Conservation (phyloP, 2,329 filamentous ascomycete species). For the Furcasterigmium furcatum region DNA sequence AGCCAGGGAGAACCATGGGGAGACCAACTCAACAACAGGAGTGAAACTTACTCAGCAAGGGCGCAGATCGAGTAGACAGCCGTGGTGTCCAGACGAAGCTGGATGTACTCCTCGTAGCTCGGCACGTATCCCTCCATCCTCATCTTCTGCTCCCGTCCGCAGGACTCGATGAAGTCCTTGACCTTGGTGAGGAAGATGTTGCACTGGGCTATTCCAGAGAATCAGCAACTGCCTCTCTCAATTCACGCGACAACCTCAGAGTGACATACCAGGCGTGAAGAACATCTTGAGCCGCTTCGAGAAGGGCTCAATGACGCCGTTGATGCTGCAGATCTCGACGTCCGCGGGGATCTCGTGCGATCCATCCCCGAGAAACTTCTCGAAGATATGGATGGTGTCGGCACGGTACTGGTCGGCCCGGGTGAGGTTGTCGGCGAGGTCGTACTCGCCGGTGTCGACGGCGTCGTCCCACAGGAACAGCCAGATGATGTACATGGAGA, state of each 20-base stretch:
- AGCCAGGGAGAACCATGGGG: background rate
- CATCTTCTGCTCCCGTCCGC: constrained; percentile 21
- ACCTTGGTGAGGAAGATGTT: constrained; percentile 13
- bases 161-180: constrained; percentile 17
- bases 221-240: no score
- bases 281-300: constrained; percentile 7
- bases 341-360: background rate
- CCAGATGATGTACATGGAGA: constrained; percentile 23
- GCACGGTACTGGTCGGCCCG: constrained; percentile 19
- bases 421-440: constrained; percentile 19
- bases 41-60: constrained; percentile 17
- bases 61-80: constrained; percentile 19
- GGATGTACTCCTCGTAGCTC: constrained; percentile 21
- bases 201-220: no score
- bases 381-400: constrained; percentile 15
- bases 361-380: constrained; percentile 13
- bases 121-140: constrained; percentile 19
- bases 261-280: no score
- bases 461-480: constrained; percentile 28
- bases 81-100: constrained; percentile 21
- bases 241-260: no score
- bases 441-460: constrained; percentile 23
- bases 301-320: constrained; percentile 19
- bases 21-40: no score
- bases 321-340: constrained; percentile 14